phyloP scores from a whole-genome alignment of 805 yeast species.

The Barnettozyma wickerhamii region DNA sequence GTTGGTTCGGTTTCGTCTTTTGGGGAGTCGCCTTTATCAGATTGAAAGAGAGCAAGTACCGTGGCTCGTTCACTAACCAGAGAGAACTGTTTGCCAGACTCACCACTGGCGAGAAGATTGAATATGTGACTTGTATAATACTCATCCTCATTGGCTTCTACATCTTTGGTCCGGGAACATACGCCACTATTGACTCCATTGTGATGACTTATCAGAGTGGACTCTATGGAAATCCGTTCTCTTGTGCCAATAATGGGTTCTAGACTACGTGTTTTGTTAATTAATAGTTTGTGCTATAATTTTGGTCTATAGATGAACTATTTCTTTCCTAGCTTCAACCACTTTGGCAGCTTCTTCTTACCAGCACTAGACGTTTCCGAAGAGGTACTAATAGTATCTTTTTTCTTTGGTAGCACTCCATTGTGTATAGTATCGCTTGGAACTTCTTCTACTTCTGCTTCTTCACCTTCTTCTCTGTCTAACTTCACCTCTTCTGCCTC shows the following conservation, averaged over 20 bases:
- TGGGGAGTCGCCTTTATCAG: slow-evolving; percentile 58
- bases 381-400: background rate
- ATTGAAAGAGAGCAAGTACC: slow-evolving; percentile 34
- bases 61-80: slow-evolving; percentile 25
- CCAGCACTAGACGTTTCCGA: slow-evolving; percentile 2
- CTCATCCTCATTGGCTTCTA: slow-evolving; percentile 47
- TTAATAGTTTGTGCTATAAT: background rate
- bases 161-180: slow-evolving; percentile 56
- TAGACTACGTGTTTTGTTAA: slow-evolving; percentile 6
- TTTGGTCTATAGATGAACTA: no score
- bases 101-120: slow-evolving; percentile 30
- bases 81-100: slow-evolving; percentile 28
- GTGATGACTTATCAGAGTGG: slow-evolving; percentile 45
- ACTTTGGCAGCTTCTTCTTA: slow-evolving; percentile 34
- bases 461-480: slow-evolving; percentile 10
- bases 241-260: slow-evolving; percentile 43
- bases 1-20: slow-evolving; percentile 63
- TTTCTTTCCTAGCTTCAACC: slow-evolving; percentile 37
- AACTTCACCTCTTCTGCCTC: slow-evolving; percentile 27
- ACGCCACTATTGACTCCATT: slow-evolving; percentile 52
- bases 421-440: slow-evolving; percentile 8
- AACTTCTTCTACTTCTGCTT: slow-evolving; percentile 3
- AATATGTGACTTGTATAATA: slow-evolving; percentile 31
- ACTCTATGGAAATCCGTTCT: slow-evolving; percentile 47
- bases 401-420: slow-evolving; percentile 19